phyloP scores from a whole-genome alignment of 2,329 filamentous ascomycete species.

The Mycocentrospora acerina region DNA sequence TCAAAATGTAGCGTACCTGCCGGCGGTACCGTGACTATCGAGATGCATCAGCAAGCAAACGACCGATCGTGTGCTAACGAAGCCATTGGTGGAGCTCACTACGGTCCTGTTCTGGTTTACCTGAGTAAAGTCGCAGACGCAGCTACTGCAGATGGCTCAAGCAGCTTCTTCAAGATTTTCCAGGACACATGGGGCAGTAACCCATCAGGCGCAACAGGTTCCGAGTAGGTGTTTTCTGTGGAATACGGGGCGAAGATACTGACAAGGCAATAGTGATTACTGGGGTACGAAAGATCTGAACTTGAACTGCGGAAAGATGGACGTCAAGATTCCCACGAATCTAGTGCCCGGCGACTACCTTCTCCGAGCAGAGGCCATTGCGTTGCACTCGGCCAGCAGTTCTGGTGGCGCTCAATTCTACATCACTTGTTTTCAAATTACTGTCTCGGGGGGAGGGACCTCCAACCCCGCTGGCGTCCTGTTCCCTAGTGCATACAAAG shows the following conservation, averaged over 20 bases:
- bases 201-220: slow-evolving; percentile 41
- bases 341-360: slow-evolving; percentile 59
- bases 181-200: slow-evolving; percentile 54
- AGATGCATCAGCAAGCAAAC: slow-evolving; percentile 54
- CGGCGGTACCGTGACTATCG: slow-evolving; percentile 49
- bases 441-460: slow-evolving; percentile 58
- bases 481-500: slow-evolving; percentile 59
- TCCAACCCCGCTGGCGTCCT: slow-evolving; percentile 48
- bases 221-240: too few species aligned
- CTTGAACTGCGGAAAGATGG: slow-evolving; percentile 49
- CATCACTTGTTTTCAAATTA: slow-evolving; percentile 58
- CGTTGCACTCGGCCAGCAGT: slow-evolving; percentile 55
- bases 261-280: too few species aligned
- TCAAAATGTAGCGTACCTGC: slow-evolving; percentile 51
- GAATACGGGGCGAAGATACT: too few species aligned
- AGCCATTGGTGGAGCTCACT: slow-evolving; percentile 37
- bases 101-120: slow-evolving; percentile 58
- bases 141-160: slow-evolving; percentile 53
- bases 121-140: slow-evolving; percentile 47
- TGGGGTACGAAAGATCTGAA: slow-evolving; percentile 55
- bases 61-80: slow-evolving; percentile 53
- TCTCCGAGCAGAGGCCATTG: slow-evolving; percentile 58
- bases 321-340: slow-evolving; percentile 54
- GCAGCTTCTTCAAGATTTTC: slow-evolving; percentile 61
- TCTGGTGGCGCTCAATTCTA: slow-evolving; percentile 50